Percentiles rank a stretch among this genome's conserved stretches.
phyloP scores from a whole-genome alignment of 352 stramenopile genomes.

The Phytophthora tubulina region DNA sequence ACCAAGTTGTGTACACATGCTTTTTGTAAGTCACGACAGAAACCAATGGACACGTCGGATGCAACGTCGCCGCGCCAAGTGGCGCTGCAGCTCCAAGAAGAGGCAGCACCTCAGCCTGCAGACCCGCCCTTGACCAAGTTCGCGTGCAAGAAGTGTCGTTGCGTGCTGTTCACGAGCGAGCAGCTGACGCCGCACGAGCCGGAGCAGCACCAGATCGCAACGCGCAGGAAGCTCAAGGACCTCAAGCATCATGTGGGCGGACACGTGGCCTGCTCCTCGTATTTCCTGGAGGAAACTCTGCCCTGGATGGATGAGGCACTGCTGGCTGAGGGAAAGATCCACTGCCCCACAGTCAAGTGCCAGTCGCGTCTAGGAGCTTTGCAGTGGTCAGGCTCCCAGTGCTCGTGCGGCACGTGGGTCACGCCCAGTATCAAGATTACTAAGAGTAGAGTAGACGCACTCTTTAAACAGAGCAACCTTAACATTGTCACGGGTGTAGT shows the following conservation, averaged over 20 bases:
- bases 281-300: slow-evolving; percentile 72
- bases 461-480: slow-evolving; percentile 37
- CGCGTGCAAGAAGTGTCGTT: slow-evolving; percentile 79
- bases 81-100: slow-evolving; percentile 20
- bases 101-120: background rate
- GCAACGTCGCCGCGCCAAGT: slow-evolving; percentile 6
- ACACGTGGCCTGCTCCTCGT: slow-evolving; percentile 69
- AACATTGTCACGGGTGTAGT: slow-evolving; percentile 49
- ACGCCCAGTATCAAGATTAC: slow-evolving; percentile 87
- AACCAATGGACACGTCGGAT: background rate
- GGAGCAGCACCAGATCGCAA: slow-evolving; percentile 75
- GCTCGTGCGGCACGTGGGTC: slow-evolving; percentile 86
- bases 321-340: slow-evolving; percentile 75
- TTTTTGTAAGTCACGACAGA: no score
- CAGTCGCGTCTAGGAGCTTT: slow-evolving; percentile 75
- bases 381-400: slow-evolving; percentile 84
- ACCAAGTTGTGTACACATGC: no score
- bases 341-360: slow-evolving; percentile 76
- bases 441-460: slow-evolving; percentile 76
- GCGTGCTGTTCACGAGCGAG: slow-evolving; percentile 69
- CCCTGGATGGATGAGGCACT: slow-evolving; percentile 78
- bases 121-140: slow-evolving; percentile 41
- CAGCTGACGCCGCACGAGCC: slow-evolving; percentile 67
- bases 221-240: slow-evolving; percentile 77
- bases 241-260: slow-evolving; percentile 53